Percentiles rank a stretch among this genome's conserved stretches.
These are phyloP conservation scores for Carex scoparia DNA, from an alignment of 176 grass and related monocot species.

Conservation along the genomic window DNA sequence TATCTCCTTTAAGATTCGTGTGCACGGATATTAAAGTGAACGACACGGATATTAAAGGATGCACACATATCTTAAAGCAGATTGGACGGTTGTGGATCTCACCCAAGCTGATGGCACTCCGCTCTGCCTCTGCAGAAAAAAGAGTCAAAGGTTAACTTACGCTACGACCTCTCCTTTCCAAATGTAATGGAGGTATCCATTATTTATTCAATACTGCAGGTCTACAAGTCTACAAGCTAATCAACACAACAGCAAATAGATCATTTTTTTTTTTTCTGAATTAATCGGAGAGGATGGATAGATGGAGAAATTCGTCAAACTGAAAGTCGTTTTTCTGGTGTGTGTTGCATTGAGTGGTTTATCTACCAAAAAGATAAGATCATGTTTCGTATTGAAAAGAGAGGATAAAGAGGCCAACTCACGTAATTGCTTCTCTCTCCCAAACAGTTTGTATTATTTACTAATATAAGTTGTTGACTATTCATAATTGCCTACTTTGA, in stretches of 20 bases:
- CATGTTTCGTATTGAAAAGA: neutral
- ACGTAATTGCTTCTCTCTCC: neutral
- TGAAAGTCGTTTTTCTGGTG: no score
- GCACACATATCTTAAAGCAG: no score
- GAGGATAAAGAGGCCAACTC: neutral
- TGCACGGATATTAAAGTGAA: no score
- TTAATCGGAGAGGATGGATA: neutral
- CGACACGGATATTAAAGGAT: no score
- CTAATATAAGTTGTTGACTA: no score
- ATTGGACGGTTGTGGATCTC: no score
- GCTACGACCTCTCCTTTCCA: neutral
- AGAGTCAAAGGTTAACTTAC: no score
- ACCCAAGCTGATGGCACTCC: no score
- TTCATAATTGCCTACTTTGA: no score
- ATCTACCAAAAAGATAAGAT: neutral
- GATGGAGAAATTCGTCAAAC: neutral
- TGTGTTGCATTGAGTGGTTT: neutral
- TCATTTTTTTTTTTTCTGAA: neutral
- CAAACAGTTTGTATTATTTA: neutral
- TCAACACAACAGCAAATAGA: neutral
- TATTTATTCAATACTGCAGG: neutral
- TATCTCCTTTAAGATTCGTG: no score
- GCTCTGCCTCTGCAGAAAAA: no score
- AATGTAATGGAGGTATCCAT: neutral
- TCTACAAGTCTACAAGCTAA: neutral